Percentiles rank a stretch among this genome's conserved stretches.
Conservation (phyloP, 768 basidiomycete genomes). For the Boletus barrowsii region DNA sequence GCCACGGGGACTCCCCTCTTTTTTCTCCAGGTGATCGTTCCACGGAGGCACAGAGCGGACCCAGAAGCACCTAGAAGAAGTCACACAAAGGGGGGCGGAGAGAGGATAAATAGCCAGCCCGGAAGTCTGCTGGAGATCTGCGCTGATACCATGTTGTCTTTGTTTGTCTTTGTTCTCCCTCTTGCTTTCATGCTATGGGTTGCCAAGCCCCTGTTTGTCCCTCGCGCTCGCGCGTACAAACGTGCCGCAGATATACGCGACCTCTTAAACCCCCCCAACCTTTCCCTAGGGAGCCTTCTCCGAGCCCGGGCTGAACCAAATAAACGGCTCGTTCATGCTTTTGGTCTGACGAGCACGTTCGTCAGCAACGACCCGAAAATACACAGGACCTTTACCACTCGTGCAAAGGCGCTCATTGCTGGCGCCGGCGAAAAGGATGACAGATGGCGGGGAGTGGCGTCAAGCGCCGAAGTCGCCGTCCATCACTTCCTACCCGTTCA, state of each 20-base stretch:
- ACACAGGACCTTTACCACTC: constrained; percentile 27
- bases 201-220: not conserved
- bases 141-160: constrained; percentile 2
- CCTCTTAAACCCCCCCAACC: constrained; percentile 17
- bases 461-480: constrained; percentile 11
- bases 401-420: constrained; percentile 21
- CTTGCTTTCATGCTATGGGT: not conserved
- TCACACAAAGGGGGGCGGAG: not conserved
- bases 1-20: not conserved
- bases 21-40: not conserved
- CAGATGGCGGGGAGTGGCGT: constrained; percentile 15
- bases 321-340: constrained; percentile 25
- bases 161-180: not conserved
- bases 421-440: not conserved
- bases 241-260: not conserved
- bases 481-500: constrained; percentile 11
- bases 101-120: constrained; percentile 10
- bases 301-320: constrained; percentile 21
- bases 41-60: not conserved
- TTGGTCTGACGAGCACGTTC: constrained; percentile 47
- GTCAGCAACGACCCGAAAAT: constrained; percentile 37
- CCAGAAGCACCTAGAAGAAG: not conserved
- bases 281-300: constrained; percentile 14
- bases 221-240: constrained; percentile 11
- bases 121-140: not conserved